These are phyloP conservation scores for Hanseniaspora osmophila DNA, from an alignment of 805 yeast species.

Conservation along the genomic window DNA sequence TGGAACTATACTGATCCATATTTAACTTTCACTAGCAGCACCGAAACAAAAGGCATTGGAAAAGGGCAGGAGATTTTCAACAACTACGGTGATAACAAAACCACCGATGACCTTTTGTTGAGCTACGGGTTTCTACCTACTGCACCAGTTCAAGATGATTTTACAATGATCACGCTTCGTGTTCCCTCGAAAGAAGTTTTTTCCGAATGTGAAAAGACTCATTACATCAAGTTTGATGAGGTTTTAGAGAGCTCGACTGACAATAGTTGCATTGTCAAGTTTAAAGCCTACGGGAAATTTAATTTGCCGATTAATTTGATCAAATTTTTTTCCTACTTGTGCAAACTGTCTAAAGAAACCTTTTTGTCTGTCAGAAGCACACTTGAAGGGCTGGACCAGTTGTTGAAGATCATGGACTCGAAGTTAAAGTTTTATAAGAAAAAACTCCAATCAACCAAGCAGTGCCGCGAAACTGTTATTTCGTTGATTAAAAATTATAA, in stretches of 20 bases:
- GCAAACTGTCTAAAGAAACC: constrained; percentile 35
- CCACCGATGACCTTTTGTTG: constrained; percentile 67
- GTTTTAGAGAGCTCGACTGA: constrained; percentile 14
- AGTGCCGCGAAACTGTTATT: constrained; percentile 12
- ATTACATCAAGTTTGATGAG: constrained; percentile 27
- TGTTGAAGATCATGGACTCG: constrained; percentile 36
- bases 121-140: constrained; percentile 69
- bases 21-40: neutral
- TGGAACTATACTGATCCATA: constrained; percentile 34
- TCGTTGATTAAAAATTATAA: constrained; percentile 33
- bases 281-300: constrained; percentile 6
- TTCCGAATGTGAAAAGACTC: constrained; percentile 24
- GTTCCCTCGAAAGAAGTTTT: constrained; percentile 23
- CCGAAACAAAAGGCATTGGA: constrained; percentile 8
- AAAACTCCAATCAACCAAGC: constrained; percentile 14
- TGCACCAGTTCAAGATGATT: constrained; percentile 41
- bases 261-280: constrained; percentile 30
- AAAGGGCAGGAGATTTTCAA: constrained; percentile 46
- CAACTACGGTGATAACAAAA: constrained; percentile 69
- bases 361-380: constrained; percentile 36
- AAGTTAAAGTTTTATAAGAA: constrained; percentile 30
- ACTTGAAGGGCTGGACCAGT: constrained; percentile 45
- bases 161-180: constrained; percentile 45
- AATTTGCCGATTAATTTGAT: constrained; percentile 33
- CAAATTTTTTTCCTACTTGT: constrained; percentile 40